phyloP scores from a whole-genome alignment of 2,329 filamentous ascomycete species.

The Exophiala sp. region DNA sequence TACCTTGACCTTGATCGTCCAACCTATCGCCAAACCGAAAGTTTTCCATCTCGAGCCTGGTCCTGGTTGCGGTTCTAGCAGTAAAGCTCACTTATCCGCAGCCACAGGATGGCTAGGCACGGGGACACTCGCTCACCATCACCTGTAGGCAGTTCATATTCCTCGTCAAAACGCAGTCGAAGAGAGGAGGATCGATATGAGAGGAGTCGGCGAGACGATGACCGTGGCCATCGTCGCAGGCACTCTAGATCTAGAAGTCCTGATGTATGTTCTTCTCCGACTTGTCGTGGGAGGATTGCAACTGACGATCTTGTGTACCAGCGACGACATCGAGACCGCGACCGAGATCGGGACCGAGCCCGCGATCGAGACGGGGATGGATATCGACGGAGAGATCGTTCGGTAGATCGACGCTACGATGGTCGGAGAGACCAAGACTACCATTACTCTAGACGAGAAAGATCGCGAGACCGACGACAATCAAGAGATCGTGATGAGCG shows the following conservation, averaged over 20 bases:
- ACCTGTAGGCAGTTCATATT: slow-evolving; percentile 81
- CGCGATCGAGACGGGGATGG: slow-evolving; percentile 55
- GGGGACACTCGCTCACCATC: slow-evolving; percentile 79
- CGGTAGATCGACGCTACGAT: slow-evolving; percentile 50
- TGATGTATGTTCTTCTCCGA: slow-evolving; percentile 38
- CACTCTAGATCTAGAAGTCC: slow-evolving; percentile 39
- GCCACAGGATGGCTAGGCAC: slow-evolving; percentile 54
- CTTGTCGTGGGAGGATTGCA: neutral
- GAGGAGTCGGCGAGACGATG: slow-evolving; percentile 51
- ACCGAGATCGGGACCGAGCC: slow-evolving; percentile 43
- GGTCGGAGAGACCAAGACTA: slow-evolving; percentile 64
- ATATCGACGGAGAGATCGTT: slow-evolving; percentile 67
- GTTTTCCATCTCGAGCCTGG: slow-evolving; percentile 13
- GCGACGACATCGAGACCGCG: slow-evolving; percentile 28
- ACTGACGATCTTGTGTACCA: slow-evolving; percentile 12
- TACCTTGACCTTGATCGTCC: neutral
- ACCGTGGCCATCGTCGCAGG: slow-evolving; percentile 41
- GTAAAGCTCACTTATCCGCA: slow-evolving; percentile 47
- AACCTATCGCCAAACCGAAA: neutral
- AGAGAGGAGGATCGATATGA: slow-evolving; percentile 54
- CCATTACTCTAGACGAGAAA: slow-evolving; percentile 61
- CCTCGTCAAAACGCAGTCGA: slow-evolving; percentile 63
- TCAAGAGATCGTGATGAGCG: slow-evolving; percentile 55
- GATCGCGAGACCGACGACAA: slow-evolving; percentile 62
- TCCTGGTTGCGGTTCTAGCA: slow-evolving; percentile 29